These are phyloP conservation scores for Beauveria medogensis DNA, from an alignment of 2,329 filamentous ascomycete genomes.

Conservation along the genomic window DNA sequence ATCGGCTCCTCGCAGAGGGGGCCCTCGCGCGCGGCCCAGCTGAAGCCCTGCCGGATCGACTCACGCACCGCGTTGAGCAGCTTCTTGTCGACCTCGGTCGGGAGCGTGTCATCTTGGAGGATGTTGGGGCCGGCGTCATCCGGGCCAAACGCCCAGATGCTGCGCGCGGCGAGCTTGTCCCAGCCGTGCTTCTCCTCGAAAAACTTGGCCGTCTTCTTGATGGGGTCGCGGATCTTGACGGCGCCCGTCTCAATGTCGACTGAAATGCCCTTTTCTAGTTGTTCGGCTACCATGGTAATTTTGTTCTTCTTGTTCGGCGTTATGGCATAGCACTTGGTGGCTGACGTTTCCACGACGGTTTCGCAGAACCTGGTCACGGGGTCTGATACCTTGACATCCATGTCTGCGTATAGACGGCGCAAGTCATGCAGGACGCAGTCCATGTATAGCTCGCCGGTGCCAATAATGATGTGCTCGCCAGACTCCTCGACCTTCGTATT, in stretches of 20 bases:
- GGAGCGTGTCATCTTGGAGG: conserved; percentile 90
- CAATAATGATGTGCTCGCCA: conserved; percentile 89
- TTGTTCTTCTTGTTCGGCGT: conserved; percentile 99
- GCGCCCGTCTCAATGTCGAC: conserved; percentile 87
- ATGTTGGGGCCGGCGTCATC: conserved; percentile 94
- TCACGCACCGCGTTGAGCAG: conserved; percentile 80
- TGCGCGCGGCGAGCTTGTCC: conserved; percentile 87
- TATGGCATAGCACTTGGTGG: conserved; percentile 94
- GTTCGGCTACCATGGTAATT: conserved; percentile 96
- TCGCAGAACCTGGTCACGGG: conserved; percentile 97
- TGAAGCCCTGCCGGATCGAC: conserved; percentile 90
- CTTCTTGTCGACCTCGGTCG: conserved; percentile 91
- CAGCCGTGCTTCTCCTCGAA: conserved; percentile 97
- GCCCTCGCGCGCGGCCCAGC: conserved; percentile 91
- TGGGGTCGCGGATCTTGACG: conserved; percentile 87
- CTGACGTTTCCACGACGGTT: conserved; percentile 93
- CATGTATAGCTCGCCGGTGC: conserved; percentile 98
- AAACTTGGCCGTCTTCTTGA: conserved; percentile 88
- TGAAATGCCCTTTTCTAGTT: conserved; percentile 87
- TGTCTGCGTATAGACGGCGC: conserved; percentile 87
- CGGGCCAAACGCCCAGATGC: conserved; percentile 97
- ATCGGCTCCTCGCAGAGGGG: conserved; percentile 98
- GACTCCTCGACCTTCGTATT: conserved; percentile 97
- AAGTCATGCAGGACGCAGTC: conserved; percentile 96
- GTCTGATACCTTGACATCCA: conserved; percentile 98